These are phyloP conservation scores for Globisporangium viniferum DNA, from an alignment of 352 stramenopile species.

Conservation along the genomic window DNA sequence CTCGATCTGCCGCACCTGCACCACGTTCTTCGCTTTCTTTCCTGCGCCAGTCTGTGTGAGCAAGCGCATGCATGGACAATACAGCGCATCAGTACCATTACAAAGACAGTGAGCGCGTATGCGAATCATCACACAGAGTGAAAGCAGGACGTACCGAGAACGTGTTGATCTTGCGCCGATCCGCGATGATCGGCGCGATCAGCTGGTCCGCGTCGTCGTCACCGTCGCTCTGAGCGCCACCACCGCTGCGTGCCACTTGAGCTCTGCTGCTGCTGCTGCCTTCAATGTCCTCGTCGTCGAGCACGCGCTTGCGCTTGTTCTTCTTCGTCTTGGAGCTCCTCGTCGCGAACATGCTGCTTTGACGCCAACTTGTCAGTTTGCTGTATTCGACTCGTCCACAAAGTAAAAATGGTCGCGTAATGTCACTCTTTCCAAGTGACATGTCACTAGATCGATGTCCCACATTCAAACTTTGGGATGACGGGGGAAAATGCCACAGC, in stretches of 20 bases:
- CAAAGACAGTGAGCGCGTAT: neutral
- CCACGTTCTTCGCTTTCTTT: conserved; percentile 61
- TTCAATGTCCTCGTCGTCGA: conserved; percentile 8
- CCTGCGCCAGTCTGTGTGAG: conserved; percentile 36
- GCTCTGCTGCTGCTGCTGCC: neutral
- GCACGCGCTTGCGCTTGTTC: conserved; percentile 22
- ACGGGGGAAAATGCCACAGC: too few relatives aligned
- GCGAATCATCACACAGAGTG: neutral
- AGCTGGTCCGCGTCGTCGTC: conserved; percentile 22
- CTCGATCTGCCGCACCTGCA: conserved; percentile 56
- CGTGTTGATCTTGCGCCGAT: conserved; percentile 51
- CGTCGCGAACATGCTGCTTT: conserved; percentile 16
- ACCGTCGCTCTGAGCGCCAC: neutral
- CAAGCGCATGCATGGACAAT: neutral
- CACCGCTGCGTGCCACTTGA: neutral
- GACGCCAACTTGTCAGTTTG: neutral
- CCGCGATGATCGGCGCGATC: conserved; percentile 21
- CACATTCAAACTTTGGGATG: neutral
- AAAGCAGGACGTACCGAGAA: conserved; percentile 40
- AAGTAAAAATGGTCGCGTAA: neutral
- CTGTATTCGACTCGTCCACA: neutral
- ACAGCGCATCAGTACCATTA: neutral
- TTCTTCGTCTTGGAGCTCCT: conserved; percentile 20
- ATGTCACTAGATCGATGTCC: neutral
- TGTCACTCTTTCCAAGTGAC: neutral